phyloP scores from a whole-genome alignment of 345 rosid species.

The Salix koriyanagi region DNA sequence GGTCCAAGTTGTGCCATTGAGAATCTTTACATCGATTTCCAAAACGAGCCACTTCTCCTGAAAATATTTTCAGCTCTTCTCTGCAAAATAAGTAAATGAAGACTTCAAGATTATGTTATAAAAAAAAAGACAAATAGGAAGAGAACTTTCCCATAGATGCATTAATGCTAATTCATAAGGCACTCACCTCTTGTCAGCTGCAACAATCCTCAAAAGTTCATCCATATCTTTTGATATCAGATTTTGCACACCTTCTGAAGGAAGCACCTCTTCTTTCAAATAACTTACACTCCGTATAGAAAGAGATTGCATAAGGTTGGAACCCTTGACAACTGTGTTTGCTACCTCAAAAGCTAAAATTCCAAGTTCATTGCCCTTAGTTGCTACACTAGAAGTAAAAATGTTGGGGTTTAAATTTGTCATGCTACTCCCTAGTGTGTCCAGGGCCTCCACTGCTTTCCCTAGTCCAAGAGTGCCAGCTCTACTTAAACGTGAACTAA shows the following conservation, averaged over 20 bases:
- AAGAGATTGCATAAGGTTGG: slow-evolving; percentile 83
- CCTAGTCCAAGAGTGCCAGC: slow-evolving; percentile 78
- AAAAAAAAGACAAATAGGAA: background rate
- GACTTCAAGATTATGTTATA: background rate
- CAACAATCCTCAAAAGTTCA: slow-evolving; percentile 69
- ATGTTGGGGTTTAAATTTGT: slow-evolving; percentile 53
- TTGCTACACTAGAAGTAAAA: slow-evolving; percentile 57
- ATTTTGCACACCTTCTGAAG: slow-evolving; percentile 79
- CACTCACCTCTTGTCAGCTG: slow-evolving; percentile 79
- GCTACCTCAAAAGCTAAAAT: slow-evolving; percentile 96
- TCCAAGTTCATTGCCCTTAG: slow-evolving; percentile 73
- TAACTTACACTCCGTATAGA: slow-evolving; percentile 57
- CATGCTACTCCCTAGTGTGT: slow-evolving; percentile 93
- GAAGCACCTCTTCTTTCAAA: slow-evolving; percentile 81
- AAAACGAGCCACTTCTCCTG: slow-evolving; percentile 94
- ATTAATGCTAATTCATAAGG: background rate
- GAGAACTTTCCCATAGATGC: background rate
- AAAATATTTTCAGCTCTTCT: slow-evolving; percentile 80
- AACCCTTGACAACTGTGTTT: slow-evolving; percentile 89
- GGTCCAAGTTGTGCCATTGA: slow-evolving; percentile 94
- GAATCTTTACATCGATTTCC: slow-evolving; percentile 97
- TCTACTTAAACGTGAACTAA: slow-evolving; percentile 64
- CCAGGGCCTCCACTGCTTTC: slow-evolving; percentile 89
- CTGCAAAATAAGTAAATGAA: slow-evolving; percentile 32
- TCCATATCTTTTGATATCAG: slow-evolving; percentile 74